Base-by-base conservation (phyloP, 2,329 filamentous ascomycete species). In the Boeremia lycopersici region DNA sequence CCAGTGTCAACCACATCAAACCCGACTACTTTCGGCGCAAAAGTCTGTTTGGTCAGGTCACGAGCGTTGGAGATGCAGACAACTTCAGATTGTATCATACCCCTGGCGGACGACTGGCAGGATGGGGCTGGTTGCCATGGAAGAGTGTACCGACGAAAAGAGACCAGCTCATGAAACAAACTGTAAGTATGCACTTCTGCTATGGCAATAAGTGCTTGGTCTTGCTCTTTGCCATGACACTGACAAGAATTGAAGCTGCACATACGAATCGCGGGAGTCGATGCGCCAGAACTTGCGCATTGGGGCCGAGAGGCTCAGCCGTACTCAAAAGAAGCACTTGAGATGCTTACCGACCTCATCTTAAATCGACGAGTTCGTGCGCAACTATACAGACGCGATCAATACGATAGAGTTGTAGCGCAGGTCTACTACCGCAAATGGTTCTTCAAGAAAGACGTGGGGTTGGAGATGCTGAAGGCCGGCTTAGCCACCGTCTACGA, bases 31-130 rank as follows among this genome's bases (percentile, higher is more conserved):
- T 93, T 71, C 86, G 90, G 40, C 86, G 81, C 57, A 84, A 90
- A 64, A 93, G 86, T 63, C 71, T 99, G 36, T 89, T 93, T 65
- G 95, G 95, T 12, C 84, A 84, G 58, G 95, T 98, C 36, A 97
- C 93, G 11, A 92, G 90, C 64, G 95, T 99, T 23, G 95, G 96
- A 36, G 95, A 99, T 81, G 96, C 92, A 4, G 95, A 99, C 76
- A 93, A 93, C 72, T 97, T 99, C 74, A 89, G 95, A 64, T 75
- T 99, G 42, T 99, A 89, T 73, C 95, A 99, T 74, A 98, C 92
- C 0, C 95, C 95, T 0, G 93, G 93, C n/a, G 95, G 95, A 10
- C 83, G 87, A 62, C 75, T 93, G 46, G 83, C 89, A 10, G 95
- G 95, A 48, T 99, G 95, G 95, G 92, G 89, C n/a, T 96, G 91